Conservation (phyloP, 2,329 filamentous ascomycete species). For the Arthroderma sp. region DNA sequence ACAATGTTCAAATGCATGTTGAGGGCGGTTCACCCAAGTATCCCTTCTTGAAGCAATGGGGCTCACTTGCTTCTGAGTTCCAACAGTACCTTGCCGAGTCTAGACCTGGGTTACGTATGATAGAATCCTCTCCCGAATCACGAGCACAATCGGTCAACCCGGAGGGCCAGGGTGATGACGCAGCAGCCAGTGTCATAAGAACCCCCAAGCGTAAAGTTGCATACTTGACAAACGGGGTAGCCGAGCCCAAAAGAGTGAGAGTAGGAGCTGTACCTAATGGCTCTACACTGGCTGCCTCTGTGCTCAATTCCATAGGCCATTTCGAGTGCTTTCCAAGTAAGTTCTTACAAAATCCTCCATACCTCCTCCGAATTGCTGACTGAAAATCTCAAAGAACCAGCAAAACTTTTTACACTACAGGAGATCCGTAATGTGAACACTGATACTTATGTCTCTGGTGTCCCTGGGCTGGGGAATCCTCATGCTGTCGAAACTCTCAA, state of each 20-base stretch:
- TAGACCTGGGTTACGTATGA: slow-evolving; percentile 28
- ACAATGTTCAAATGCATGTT: slow-evolving; percentile 43
- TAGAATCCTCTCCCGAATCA: slow-evolving; percentile 12
- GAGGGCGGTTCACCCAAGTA: slow-evolving; percentile 36
- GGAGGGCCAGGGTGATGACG: background rate
- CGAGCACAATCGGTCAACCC: background rate
- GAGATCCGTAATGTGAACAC: slow-evolving; percentile 45
- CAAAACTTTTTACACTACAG: slow-evolving; percentile 21
- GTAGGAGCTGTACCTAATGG: background rate
- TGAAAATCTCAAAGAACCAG: slow-evolving; percentile 9
- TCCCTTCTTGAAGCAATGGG: slow-evolving; percentile 35
- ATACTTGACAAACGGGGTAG: background rate
- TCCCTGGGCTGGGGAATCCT: slow-evolving; percentile 48
- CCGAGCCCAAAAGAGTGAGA: background rate
- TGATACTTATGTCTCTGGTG: slow-evolving; percentile 44
- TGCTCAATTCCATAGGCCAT: background rate
- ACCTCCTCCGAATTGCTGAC: background rate
- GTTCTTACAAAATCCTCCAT: background rate
- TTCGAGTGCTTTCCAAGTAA: background rate
- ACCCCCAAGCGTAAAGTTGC: background rate
- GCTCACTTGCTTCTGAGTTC: slow-evolving; percentile 41
- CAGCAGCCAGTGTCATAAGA: background rate
- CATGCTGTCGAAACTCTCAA: slow-evolving; percentile 50
- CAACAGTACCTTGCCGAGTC: slow-evolving; percentile 36
- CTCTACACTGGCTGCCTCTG: background rate